Evolutionary conservation across 257 asterid genomes (phyloP).

Genomic region (Eucommia ulmoides): DNA sequence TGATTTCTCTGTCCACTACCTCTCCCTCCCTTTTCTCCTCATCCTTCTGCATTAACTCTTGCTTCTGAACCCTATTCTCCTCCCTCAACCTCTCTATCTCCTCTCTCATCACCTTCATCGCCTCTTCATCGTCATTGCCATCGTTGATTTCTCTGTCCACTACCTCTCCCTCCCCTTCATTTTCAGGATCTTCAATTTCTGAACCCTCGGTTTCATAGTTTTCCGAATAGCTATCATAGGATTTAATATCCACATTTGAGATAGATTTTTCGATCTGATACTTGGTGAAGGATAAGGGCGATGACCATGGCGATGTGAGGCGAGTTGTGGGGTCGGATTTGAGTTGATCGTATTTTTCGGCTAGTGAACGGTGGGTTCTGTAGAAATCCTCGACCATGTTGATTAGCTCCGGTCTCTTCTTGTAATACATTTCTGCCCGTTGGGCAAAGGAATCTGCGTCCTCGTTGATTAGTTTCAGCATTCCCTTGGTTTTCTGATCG

Average conservation of each 20-base stretch:
- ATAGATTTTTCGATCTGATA: conserved; percentile 30
- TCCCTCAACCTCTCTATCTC: conserved; percentile 46
- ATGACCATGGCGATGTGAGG: conserved; percentile 32
- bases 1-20: no score
- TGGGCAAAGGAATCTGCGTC: conserved; percentile 88
- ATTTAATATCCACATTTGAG: conserved; percentile 35
- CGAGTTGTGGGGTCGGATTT: conserved; percentile 52
- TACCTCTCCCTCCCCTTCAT: conserved; percentile 16
- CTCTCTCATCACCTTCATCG: conserved; percentile 24
- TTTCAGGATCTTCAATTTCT: conserved; percentile 77
- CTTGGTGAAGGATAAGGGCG: conserved; percentile 39
- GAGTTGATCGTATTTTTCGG: conserved; percentile 54
- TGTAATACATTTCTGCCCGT: conserved; percentile 87
- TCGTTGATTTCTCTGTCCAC: no score
- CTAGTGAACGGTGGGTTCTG: conserved; percentile 61
- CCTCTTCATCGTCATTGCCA: conserved; percentile 1
- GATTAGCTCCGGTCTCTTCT: conserved; percentile 73
- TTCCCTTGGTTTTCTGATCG: conserved; percentile 49
- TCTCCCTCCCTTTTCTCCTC: no score
- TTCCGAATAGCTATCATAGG: conserved; percentile 79
- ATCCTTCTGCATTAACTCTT: conserved; percentile 48
- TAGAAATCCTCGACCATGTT: conserved; percentile 73
- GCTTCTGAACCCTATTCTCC: conserved; percentile 39
- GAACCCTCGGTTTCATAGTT: conserved; percentile 52
- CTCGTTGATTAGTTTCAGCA: conserved; percentile 65